These are phyloP conservation scores for Maudiozyma barnettii DNA, from an alignment of 805 yeast genomes.

Conservation along the genomic window DNA sequence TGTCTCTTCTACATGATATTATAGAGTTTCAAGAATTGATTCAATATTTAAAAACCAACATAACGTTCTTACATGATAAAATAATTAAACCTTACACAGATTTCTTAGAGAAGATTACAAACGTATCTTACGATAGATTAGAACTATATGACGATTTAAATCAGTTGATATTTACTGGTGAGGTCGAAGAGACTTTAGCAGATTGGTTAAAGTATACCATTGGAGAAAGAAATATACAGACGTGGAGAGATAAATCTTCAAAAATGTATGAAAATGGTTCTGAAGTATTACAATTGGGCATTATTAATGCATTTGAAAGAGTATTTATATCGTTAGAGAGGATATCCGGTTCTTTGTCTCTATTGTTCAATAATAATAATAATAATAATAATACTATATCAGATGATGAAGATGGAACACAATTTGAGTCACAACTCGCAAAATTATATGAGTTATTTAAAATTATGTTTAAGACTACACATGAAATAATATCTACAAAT, in stretches of 20 bases:
- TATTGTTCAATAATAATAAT: background rate
- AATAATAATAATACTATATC: background rate
- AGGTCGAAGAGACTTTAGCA: slow-evolving; percentile 38
- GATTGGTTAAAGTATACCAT: slow-evolving; percentile 57
- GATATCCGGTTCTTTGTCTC: slow-evolving; percentile 1
- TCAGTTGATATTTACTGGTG: slow-evolving; percentile 36
- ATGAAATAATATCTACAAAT: too few relatives aligned
- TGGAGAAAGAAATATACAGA: slow-evolving; percentile 55
- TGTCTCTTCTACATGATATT: slow-evolving; percentile 7
- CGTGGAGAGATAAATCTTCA: slow-evolving; percentile 31
- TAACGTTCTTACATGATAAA: slow-evolving; percentile 12
- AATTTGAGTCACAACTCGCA: background rate
- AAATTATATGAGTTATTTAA: too few relatives aligned
- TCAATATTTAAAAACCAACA: slow-evolving; percentile 13
- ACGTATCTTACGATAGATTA: slow-evolving; percentile 10
- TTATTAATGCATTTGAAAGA: slow-evolving; percentile 50
- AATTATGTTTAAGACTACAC: too few relatives aligned
- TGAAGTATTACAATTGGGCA: slow-evolving; percentile 37
- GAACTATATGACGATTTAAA: slow-evolving; percentile 29
- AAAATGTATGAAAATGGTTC: slow-evolving; percentile 40
- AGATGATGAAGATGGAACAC: background rate
- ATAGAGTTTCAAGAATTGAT: slow-evolving; percentile 9
- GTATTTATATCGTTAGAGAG: slow-evolving; percentile 33
- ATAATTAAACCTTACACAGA: slow-evolving; percentile 14
- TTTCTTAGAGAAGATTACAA: slow-evolving; percentile 14